Evolutionary conservation across 257 asterid genomes (phyloP).

Genomic region (Anisodus tanguticus): DNA sequence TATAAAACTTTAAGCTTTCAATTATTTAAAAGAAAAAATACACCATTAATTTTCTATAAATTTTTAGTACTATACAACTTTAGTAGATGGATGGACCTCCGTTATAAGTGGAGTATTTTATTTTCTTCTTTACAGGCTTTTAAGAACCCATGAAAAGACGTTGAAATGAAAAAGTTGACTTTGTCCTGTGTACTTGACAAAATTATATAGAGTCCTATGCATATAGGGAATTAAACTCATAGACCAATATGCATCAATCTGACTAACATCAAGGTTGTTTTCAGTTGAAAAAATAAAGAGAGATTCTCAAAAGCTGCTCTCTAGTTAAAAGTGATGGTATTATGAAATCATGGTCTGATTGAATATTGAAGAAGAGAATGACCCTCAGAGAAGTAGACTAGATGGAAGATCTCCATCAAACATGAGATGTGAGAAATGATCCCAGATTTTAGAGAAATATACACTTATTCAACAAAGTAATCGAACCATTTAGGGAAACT

Average conservation of each 20-base stretch:
- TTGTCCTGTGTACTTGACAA: not conserved
- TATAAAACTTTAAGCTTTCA: not conserved
- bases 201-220: not conserved
- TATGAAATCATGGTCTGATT: no score
- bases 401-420: not conserved
- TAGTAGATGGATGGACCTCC: not conserved
- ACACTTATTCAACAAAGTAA: not conserved
- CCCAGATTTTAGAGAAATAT: not conserved
- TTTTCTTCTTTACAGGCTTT: not conserved
- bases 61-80: not conserved
- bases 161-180: not conserved
- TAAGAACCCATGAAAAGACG: not conserved
- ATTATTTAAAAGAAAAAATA: not conserved
- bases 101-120: not conserved
- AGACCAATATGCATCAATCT: not conserved
- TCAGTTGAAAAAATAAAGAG: not conserved
- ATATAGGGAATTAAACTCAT: constrained; percentile 8
- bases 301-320: no score
- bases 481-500: not conserved
- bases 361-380: no score
- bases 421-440: not conserved
- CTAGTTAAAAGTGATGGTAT: no score
- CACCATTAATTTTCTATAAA: not conserved
- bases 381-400: no score
- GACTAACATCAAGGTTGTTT: not conserved